Evolutionary conservation across 257 asterid species (phyloP).

Genomic region (Petunia secreta): DNA sequence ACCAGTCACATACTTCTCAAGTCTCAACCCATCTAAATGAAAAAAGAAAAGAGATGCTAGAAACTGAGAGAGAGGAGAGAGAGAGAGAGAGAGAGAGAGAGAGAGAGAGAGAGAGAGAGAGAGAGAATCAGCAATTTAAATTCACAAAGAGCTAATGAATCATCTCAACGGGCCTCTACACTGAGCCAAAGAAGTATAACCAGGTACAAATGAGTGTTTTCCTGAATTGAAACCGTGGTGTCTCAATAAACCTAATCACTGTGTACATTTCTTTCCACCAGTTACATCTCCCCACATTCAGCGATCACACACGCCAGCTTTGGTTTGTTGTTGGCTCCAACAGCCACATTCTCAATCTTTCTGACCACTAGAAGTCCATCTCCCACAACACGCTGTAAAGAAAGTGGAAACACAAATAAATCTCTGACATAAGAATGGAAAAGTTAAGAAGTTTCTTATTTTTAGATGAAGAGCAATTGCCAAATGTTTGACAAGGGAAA

Average conservation of each 20-base stretch:
- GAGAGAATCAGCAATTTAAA: neutral
- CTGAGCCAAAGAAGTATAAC: neutral
- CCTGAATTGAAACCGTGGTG: neutral
- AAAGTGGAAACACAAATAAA: conserved; percentile 14
- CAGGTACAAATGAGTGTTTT: conserved; percentile 12
- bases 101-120: neutral
- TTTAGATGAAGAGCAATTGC: neutral
- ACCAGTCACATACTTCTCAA: too few species aligned
- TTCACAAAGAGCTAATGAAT: neutral
- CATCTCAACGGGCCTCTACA: neutral
- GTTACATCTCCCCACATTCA: conserved; percentile 95
- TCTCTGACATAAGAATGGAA: conserved; percentile 6
- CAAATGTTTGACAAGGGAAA: neutral
- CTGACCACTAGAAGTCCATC: conserved; percentile 85
- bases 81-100: neutral
- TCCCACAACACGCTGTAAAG: conserved; percentile 86
- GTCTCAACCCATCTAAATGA: too few species aligned
- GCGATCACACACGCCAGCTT: conserved; percentile 83
- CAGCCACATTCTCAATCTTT: conserved; percentile 94
- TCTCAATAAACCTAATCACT: neutral
- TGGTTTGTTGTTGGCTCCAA: conserved; percentile 87
- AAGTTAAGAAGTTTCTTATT: conserved; percentile 3
- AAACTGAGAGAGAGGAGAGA: too few species aligned
- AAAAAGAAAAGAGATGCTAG: too few species aligned
- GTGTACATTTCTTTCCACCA: conserved; percentile 3